phyloP scores from a whole-genome alignment of 257 asterid genomes.

The Cinchona pubescens region DNA sequence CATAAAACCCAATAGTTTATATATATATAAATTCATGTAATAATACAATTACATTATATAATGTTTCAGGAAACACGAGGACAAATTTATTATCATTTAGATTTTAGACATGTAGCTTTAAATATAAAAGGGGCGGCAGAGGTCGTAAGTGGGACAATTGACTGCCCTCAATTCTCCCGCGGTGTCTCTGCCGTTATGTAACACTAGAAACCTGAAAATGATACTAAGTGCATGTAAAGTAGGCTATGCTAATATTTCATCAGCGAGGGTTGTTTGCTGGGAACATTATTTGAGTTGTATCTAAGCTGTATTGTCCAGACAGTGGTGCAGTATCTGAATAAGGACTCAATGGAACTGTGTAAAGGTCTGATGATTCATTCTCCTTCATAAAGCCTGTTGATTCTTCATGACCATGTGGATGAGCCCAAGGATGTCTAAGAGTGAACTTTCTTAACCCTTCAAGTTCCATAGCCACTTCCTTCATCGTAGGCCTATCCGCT shows the following conservation, averaged over 20 bases:
- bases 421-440: constrained; percentile 45
- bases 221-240: neutral
- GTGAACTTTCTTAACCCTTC: constrained; percentile 57
- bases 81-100: too few species aligned
- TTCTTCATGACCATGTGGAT: constrained; percentile 20
- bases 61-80: too few species aligned
- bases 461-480: constrained; percentile 67
- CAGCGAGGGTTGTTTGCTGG: constrained; percentile 13
- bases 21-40: too few species aligned
- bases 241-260: neutral
- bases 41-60: too few species aligned
- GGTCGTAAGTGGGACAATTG: neutral
- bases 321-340: constrained; percentile 22
- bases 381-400: constrained; percentile 26
- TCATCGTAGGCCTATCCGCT: constrained; percentile 74
- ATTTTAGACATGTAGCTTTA: too few species aligned
- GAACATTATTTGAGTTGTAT: constrained; percentile 27
- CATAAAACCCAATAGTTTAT: too few species aligned
- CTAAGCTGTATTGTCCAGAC: constrained; percentile 38
- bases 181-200: too few species aligned
- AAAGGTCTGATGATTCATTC: constrained; percentile 40
- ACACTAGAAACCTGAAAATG: neutral
- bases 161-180: neutral
- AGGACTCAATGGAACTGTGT: constrained; percentile 36
- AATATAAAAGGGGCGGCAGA: too few species aligned